Evolutionary conservation across 768 basidiomycete species (phyloP), one percentile per base, ranked within the genome.

Genomic region (Kwoniella sp.): DNA sequence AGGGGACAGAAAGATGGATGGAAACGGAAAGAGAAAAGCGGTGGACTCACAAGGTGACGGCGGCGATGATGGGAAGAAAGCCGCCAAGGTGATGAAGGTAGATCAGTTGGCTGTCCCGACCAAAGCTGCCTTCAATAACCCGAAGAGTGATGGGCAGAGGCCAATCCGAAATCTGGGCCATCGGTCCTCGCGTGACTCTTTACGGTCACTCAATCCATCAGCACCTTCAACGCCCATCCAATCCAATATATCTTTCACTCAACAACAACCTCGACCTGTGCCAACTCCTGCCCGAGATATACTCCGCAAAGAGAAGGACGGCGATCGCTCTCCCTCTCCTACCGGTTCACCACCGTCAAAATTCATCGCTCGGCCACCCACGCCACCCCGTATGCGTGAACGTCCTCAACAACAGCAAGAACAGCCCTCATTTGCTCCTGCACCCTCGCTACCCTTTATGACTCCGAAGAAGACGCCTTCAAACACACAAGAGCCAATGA

Each of bases 261-360:
- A 30, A 34, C 31, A 22, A 20, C 55, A 20, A 29, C 30, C 31
- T n/a, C 37, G 12, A 26, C 55, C 20, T 20, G 23, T 34, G 23
- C 66, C 66, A 23, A 69, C 68, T 28, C 68, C 68, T 2, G 68
- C 68, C 12, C 30, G 68, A 23, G 68, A 69, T 8, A 23, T 69
- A 5, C 53, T 69, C 13, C 34, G 65, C 29, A 63, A 61, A 7
- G 58, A 64, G 28, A 63, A 61, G 3, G 58, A 64, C 8, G 51
- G 28, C 1, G 53, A 68, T 20, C 17, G 5, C 4, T 28, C 59
- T 29, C 54, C 55, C 13, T 47, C 17, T 31, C 54, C 54, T 25
- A 55, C 53, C 15, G 61, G 55, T 30, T 63, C 54, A 15, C 45
- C 54, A 17, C 30, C 45, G 1, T 2, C 47, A 25, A 50, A 31